phyloP scores from a whole-genome alignment of 371 early-diverging fungal genomes.

The Parasitella parasitica region DNA sequence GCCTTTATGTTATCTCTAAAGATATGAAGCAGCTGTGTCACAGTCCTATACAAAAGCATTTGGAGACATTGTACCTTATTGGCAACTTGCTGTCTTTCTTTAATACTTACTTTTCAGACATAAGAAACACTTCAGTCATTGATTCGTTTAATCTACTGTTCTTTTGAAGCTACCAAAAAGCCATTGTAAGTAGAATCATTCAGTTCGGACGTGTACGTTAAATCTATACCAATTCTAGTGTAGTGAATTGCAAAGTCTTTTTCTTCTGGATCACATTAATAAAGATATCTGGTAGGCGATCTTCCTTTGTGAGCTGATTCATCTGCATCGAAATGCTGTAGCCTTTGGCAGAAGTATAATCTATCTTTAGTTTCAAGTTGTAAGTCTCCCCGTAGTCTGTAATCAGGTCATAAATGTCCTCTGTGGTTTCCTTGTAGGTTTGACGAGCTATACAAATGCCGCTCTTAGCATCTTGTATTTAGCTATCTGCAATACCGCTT shows the following conservation, averaged over 20 bases:
- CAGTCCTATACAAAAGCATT: slow-evolving; percentile 53
- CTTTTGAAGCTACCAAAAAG: slow-evolving; percentile 39
- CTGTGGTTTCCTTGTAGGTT: slow-evolving; percentile 81
- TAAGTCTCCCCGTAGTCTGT: slow-evolving; percentile 51
- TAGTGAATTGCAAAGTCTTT: slow-evolving; percentile 69
- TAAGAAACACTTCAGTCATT: slow-evolving; percentile 80
- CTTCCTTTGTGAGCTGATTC: slow-evolving; percentile 31
- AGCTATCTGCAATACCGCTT: slow-evolving; percentile 7
- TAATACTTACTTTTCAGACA: slow-evolving; percentile 71
- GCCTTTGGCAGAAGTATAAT: slow-evolving; percentile 60
- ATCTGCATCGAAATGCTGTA: slow-evolving; percentile 58
- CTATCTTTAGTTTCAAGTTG: slow-evolving; percentile 64
- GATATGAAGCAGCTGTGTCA: slow-evolving; percentile 56
- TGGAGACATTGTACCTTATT: too few relatives aligned
- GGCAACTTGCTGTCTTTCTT: background rate
- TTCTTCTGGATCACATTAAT: slow-evolving; percentile 62
- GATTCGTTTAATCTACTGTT: slow-evolving; percentile 78
- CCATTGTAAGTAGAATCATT: background rate
- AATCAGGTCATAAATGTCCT: slow-evolving; percentile 79
- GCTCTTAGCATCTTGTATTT: background rate
- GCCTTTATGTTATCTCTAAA: slow-evolving; percentile 63
- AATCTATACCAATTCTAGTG: slow-evolving; percentile 72
- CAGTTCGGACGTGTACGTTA: too few relatives aligned
- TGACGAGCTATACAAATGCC: slow-evolving; percentile 57
- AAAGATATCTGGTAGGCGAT: slow-evolving; percentile 53